Conservation (phyloP, 2,329 filamentous ascomycete species). For the Colletotrichum tropicicola region DNA sequence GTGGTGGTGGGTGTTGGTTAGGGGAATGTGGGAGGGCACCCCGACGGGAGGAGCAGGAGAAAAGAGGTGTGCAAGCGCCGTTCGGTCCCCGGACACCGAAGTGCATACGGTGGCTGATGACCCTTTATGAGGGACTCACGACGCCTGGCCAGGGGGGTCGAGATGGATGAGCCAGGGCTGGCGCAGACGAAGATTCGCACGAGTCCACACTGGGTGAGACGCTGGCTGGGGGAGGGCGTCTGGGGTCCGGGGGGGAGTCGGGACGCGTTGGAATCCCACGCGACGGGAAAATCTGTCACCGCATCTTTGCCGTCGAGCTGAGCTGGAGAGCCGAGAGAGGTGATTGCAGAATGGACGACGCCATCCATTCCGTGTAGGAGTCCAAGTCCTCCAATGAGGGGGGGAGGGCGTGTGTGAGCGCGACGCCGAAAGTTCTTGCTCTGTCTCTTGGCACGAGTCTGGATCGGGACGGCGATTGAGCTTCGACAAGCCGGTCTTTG, state of each 20-base stretch:
- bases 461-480: background rate
- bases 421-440: background rate
- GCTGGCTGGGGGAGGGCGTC: background rate
- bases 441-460: background rate
- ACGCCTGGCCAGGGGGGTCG: background rate
- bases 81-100: slow-evolving; percentile 2
- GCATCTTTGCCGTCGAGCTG: background rate
- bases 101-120: slow-evolving; percentile 7
- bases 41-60: too few species aligned
- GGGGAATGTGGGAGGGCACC: background rate
- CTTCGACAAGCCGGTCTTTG: background rate
- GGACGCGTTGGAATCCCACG: background rate
- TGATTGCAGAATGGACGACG: background rate
- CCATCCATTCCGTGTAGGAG: background rate
- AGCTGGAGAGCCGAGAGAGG: background rate
- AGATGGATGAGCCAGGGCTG: background rate
- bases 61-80: background rate
- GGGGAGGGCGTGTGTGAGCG: too few species aligned
- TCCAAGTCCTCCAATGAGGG: background rate
- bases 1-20: background rate
- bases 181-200: background rate
- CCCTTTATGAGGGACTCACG: background rate
- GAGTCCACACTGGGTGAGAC: background rate
- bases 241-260: background rate
- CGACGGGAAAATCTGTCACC: background rate